Evolutionary conservation across 192 early-diverging fungal species (phyloP).

Genomic region (Gigaspora rosea): DNA sequence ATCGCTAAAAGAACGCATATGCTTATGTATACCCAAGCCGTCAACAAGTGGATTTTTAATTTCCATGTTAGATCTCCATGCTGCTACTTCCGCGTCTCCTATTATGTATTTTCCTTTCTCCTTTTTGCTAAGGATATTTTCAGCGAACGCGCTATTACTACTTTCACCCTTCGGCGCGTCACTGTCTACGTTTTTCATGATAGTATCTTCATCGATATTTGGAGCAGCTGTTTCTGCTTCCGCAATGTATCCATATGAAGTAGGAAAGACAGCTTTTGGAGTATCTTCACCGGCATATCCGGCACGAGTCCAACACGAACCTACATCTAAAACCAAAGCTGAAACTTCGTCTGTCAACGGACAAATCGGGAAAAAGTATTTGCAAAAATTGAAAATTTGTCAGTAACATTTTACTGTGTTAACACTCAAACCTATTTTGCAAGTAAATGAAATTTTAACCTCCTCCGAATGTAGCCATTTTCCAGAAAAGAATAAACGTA

Average conservation of each 20-base stretch:
- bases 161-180: constrained; percentile 8
- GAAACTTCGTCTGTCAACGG: constrained; percentile 79
- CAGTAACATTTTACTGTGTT: neutral
- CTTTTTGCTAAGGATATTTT: constrained; percentile 24
- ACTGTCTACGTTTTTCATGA: constrained; percentile 3
- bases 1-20: neutral
- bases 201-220: constrained; percentile 43
- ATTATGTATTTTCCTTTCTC: constrained; percentile 59
- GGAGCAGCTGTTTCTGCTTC: constrained; percentile 40
- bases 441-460: too few relatives aligned
- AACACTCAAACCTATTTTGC: too few relatives aligned
- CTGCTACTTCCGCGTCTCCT: constrained; percentile 67
- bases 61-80: constrained; percentile 81
- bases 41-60: constrained; percentile 80
- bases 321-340: constrained; percentile 92
- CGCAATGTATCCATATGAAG: constrained; percentile 63
- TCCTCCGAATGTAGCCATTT: too few relatives aligned
- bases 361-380: neutral
- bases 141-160: neutral
- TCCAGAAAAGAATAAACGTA: too few relatives aligned
- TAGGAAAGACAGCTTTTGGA: constrained; percentile 86
- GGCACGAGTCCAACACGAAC: constrained; percentile 82
- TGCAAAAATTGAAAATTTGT: neutral
- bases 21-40: constrained; percentile 68
- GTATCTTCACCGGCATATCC: constrained; percentile 98